A percentile compares a stretch with the other conserved stretches of the same genome.
Conservation (phyloP, 169 alveolate species). For the Eimeria zaria region DNA sequence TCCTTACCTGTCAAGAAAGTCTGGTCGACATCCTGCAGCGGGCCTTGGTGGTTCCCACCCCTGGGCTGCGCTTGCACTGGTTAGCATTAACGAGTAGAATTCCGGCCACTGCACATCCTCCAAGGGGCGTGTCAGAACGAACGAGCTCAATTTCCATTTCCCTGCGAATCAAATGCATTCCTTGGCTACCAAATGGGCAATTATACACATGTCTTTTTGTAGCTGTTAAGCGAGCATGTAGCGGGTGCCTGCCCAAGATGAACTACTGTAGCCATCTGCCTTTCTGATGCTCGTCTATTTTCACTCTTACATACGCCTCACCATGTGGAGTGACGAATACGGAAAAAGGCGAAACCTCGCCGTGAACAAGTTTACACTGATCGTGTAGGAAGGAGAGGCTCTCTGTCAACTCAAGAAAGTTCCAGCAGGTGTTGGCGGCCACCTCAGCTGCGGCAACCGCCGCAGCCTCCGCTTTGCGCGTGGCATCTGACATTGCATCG, state of each 20-base stretch:
- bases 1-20: slow-evolving; percentile 36
- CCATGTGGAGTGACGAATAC: slow-evolving; percentile 81
- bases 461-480: slow-evolving; percentile 55
- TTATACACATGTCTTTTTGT: neutral
- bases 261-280: neutral
- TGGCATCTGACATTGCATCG: neutral
- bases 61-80: slow-evolving; percentile 66
- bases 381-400: slow-evolving; percentile 77
- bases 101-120: slow-evolving; percentile 52
- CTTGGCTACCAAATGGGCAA: neutral
- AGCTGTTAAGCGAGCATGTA: neutral
- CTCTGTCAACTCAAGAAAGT: slow-evolving; percentile 41
- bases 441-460: slow-evolving; percentile 53
- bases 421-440: slow-evolving; percentile 48
- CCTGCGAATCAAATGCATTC: neutral
- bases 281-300: neutral
- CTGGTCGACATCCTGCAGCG: slow-evolving; percentile 34
- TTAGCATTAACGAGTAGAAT: slow-evolving; percentile 12
- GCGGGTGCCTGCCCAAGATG: neutral
- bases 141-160: slow-evolving; percentile 52
- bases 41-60: slow-evolving; percentile 74
- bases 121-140: slow-evolving; percentile 56
- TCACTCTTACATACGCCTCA: slow-evolving; percentile 9
- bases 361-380: slow-evolving; percentile 68
- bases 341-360: slow-evolving; percentile 69